Evolutionary conservation across 2,329 filamentous ascomycete species (phyloP).

Genomic region (Microdochium trichocladiopsis): DNA sequence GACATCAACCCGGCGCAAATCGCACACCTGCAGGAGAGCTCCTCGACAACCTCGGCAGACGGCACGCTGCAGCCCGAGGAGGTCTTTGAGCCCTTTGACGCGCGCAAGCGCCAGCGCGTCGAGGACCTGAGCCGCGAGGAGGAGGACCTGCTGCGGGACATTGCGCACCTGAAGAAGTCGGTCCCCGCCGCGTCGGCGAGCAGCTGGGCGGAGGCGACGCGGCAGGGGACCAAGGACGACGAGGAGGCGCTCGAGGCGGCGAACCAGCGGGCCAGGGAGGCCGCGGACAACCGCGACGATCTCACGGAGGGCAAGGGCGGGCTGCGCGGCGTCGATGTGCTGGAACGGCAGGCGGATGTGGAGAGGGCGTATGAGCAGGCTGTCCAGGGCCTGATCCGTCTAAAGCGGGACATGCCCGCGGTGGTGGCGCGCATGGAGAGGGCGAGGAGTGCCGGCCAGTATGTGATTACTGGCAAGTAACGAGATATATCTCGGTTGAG

Average conservation of each 20-base stretch:
- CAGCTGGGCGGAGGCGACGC: conserved; percentile 31
- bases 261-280: conserved; percentile 10
- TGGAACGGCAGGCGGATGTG: conserved; percentile 39
- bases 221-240: conserved; percentile 34
- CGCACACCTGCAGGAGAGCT: conserved; percentile 10
- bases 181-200: conserved; percentile 39
- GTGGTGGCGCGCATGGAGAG: conserved; percentile 59
- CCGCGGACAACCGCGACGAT: conserved; percentile 11
- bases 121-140: conserved; percentile 55
- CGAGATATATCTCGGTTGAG: background rate
- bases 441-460: conserved; percentile 51
- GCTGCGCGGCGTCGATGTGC: conserved; percentile 20
- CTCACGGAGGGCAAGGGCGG: conserved; percentile 6
- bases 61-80: conserved; percentile 23
- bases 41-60: conserved; percentile 1
- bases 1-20: conserved; percentile 33
- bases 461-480: conserved; percentile 33
- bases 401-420: conserved; percentile 55
- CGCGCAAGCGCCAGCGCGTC: conserved; percentile 49
- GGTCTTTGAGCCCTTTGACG: conserved; percentile 54
- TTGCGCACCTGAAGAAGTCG: conserved; percentile 50
- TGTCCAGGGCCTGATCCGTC: conserved; percentile 39
- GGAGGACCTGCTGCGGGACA: conserved; percentile 57
- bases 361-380: conserved; percentile 39
- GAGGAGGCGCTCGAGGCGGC: conserved; percentile 32